Conservation (phyloP, 495 filamentous ascomycete genomes). For the Copromyces sp. region DNA sequence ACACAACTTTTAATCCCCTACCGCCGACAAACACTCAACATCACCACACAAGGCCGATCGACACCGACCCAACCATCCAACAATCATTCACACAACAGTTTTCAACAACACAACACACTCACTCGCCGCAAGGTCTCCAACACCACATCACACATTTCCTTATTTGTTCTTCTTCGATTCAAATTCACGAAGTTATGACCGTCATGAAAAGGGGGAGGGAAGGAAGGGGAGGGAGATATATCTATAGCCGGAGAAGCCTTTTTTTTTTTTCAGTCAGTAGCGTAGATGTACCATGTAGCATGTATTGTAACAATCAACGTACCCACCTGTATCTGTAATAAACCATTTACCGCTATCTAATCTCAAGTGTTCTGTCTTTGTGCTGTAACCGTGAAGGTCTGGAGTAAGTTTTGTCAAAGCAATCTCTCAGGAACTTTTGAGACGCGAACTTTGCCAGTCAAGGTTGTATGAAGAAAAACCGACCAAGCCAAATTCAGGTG, state of each 20-base stretch:
- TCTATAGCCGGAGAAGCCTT: background rate
- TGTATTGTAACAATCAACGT: background rate
- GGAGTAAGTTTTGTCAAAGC: too few relatives aligned
- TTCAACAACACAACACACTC: background rate
- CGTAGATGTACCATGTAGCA: background rate
- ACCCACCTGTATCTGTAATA: background rate
- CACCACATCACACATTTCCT: background rate
- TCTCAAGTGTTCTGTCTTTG: background rate
- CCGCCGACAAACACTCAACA: background rate
- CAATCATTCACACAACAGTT: background rate
- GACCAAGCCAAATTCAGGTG: background rate
- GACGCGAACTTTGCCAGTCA: background rate
- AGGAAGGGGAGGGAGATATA: background rate
- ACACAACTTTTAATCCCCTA: background rate
- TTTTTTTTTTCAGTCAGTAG: background rate
- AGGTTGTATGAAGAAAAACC: background rate
- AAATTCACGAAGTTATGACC: background rate
- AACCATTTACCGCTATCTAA: background rate
- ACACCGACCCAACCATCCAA: background rate
- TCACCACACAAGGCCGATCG: background rate
- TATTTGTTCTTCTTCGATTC: background rate
- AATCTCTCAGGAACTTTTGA: background rate
- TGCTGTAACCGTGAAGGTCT: background rate
- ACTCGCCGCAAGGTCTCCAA: background rate
- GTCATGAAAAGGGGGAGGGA: background rate